A percentile compares a stretch with the other conserved stretches of the same genome.
phyloP scores from a whole-genome alignment of 805 yeast genomes.

The Scheffersomyces coipomensis region DNA sequence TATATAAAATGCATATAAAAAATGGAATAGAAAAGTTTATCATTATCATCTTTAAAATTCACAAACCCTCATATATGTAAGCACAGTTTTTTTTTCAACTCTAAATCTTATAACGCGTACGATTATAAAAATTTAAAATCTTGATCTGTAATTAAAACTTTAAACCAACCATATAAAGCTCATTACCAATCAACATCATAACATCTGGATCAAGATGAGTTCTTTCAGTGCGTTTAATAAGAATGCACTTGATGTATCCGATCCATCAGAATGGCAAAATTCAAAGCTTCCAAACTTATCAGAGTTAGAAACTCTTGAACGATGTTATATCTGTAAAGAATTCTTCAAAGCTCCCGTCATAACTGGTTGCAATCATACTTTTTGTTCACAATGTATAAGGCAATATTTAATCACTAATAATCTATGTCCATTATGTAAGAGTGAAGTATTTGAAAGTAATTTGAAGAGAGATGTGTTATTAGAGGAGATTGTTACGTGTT shows the following conservation, averaged over 20 bases:
- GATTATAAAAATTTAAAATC: too few species aligned
- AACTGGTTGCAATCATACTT: constrained; percentile 85
- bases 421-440: constrained; percentile 76
- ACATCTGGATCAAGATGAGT: constrained; percentile 12
- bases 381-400: constrained; percentile 85
- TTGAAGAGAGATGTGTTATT: constrained; percentile 63
- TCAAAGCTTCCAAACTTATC: constrained; percentile 55
- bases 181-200: too few species aligned
- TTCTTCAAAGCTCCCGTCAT: constrained; percentile 74
- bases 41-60: too few species aligned
- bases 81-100: too few species aligned
- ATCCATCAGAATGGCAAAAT: constrained; percentile 68
- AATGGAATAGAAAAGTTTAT: too few species aligned
- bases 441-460: constrained; percentile 67
- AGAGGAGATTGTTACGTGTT: constrained; percentile 68
- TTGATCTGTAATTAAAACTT: too few species aligned
- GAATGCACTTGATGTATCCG: constrained; percentile 40
- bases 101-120: too few species aligned
- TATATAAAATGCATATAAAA: too few species aligned
- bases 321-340: constrained; percentile 91
- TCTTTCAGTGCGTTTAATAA: constrained; percentile 11
- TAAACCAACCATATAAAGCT: too few species aligned
- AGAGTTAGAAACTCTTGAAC: constrained; percentile 64
- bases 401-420: constrained; percentile 58
- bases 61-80: too few species aligned